Evolutionary conservation across 371 early-diverging fungal genomes (phyloP).

Genomic region (Mortierella sp.): DNA sequence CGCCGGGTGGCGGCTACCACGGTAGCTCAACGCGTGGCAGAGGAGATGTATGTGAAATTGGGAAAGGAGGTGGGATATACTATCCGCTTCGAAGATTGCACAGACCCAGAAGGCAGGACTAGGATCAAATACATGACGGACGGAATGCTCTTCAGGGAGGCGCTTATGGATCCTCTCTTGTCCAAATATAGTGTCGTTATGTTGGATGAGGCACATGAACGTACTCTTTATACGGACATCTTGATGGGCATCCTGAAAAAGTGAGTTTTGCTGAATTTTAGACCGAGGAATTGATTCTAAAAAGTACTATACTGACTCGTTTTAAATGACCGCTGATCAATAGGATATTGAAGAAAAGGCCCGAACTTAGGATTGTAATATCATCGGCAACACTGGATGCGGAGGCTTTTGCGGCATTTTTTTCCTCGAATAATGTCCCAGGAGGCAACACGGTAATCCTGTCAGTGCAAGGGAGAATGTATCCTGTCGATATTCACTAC

Average conservation of each 20-base stretch:
- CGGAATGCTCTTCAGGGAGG: constrained; percentile 88
- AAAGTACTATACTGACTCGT: background rate
- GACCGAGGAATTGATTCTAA: background rate
- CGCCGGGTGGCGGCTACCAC: constrained; percentile 94
- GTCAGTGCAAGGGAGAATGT: constrained; percentile 86
- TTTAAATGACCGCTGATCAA: background rate
- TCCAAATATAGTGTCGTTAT: constrained; percentile 82
- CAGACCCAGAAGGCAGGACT: constrained; percentile 66
- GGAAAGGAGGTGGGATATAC: constrained; percentile 87
- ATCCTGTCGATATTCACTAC: constrained; percentile 80
- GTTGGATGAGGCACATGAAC: constrained; percentile 97
- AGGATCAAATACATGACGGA: constrained; percentile 92
- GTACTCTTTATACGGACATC: constrained; percentile 93
- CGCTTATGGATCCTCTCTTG: constrained; percentile 71
- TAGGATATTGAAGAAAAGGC: constrained; percentile 73
- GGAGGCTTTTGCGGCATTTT: constrained; percentile 74
- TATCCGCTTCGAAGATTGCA: constrained; percentile 85
- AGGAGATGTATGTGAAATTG: constrained; percentile 73
- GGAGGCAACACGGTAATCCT: constrained; percentile 71
- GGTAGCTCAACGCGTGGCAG: constrained; percentile 87
- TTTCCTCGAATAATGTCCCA: constrained; percentile 60
- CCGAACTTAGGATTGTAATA: constrained; percentile 76
- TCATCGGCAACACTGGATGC: constrained; percentile 87
- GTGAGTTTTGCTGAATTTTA: constrained; percentile 54
- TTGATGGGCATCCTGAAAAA: constrained; percentile 87